Base-by-base conservation (phyloP, 305 asterid species). In the Fraxinus xanthoxyloides region DNA sequence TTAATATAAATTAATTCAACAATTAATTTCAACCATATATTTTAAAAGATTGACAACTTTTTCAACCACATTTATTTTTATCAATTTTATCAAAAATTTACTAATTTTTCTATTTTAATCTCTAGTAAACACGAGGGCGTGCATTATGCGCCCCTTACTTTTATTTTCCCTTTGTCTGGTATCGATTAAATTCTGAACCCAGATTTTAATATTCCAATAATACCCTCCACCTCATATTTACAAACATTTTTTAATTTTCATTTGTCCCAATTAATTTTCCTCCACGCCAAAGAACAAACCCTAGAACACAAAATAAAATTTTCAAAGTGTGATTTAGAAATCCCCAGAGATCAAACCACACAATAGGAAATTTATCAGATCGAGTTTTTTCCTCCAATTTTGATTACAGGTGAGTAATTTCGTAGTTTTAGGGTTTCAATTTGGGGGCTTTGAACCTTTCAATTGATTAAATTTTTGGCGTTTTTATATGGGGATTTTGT, bases 271-370 rank as follows among this genome's bases (percentile, higher is more conserved):
- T 85, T 88, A 61, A 51, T 83, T 89, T 88, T 86, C 93, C 83
- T 76, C 91, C 91, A 85, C 77, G 88, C 89, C 81, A 86, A 32
- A 75, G 78, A 76, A 76, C 84, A 92, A 92, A 90, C 93, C 97
- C 95, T 92, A 92, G 85, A 80, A 72, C 82, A 70, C 76, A 84
- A 87, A 85, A 76, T 77, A 63, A 85, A 83, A 85, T 87, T 89
- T 86, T 73, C 0, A 76, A 80, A 75, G 31, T 82, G 46, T 82
- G 85, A 76, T 85, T 72, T 54, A 40, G 74, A 73, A 75, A 75
- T 51, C 31, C 32, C 83, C 79, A 79, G 77, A 56, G 86, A 86
- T 89, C 89, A 84, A 81, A 34, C 59, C 32, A 76, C 85, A 89
- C 74, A 83, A 28, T 10, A 79, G 77, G 34, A 75, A 69, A 77